Evolutionary conservation across 257 asterid species (phyloP).

Genomic region (Plantago major): DNA sequence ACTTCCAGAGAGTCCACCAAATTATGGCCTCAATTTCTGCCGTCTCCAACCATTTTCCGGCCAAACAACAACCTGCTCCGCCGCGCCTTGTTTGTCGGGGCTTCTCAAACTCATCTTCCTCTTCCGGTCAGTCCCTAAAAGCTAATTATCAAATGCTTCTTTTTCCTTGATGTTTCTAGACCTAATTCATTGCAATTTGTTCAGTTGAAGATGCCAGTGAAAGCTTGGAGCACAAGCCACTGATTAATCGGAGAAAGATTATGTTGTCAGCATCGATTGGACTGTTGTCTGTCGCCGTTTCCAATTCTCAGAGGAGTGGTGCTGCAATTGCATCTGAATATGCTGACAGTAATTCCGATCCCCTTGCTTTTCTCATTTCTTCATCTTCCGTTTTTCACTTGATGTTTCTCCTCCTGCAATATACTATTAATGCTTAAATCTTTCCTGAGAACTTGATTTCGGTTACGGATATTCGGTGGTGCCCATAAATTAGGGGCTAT

Average conservation of each 20-base stretch:
- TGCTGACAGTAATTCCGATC: slow-evolving; percentile 66
- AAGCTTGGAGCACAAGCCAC: slow-evolving; percentile 27
- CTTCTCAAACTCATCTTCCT: slow-evolving; percentile 21
- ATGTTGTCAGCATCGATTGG: slow-evolving; percentile 49
- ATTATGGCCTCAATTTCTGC: slow-evolving; percentile 51
- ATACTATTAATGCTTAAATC: too few relatives aligned
- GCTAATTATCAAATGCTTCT: not conserved
- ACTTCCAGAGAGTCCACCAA: not conserved
- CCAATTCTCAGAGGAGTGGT: slow-evolving; percentile 11
- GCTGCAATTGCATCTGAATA: slow-evolving; percentile 58
- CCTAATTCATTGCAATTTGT: not conserved
- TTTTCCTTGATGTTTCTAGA: not conserved
- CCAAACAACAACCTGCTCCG: slow-evolving; percentile 11
- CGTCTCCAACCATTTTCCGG: slow-evolving; percentile 29
- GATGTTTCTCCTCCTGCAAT: not conserved
- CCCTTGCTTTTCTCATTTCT: slow-evolving; percentile 5
- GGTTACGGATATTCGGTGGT: too few relatives aligned
- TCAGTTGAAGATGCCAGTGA: slow-evolving; percentile 31
- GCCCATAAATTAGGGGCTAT: too few relatives aligned
- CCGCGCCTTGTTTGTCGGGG: slow-evolving; percentile 21
- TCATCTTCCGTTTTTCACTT: not conserved
- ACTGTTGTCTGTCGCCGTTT: slow-evolving; percentile 34
- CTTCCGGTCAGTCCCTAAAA: slow-evolving; percentile 24
- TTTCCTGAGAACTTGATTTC: too few relatives aligned
- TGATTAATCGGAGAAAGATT: slow-evolving; percentile 54